A percentile compares a stretch with the other conserved stretches of the same genome.
These are phyloP conservation scores for Sporothrix variecibatus DNA, from an alignment of 2,329 filamentous ascomycete species.

Conservation along the genomic window DNA sequence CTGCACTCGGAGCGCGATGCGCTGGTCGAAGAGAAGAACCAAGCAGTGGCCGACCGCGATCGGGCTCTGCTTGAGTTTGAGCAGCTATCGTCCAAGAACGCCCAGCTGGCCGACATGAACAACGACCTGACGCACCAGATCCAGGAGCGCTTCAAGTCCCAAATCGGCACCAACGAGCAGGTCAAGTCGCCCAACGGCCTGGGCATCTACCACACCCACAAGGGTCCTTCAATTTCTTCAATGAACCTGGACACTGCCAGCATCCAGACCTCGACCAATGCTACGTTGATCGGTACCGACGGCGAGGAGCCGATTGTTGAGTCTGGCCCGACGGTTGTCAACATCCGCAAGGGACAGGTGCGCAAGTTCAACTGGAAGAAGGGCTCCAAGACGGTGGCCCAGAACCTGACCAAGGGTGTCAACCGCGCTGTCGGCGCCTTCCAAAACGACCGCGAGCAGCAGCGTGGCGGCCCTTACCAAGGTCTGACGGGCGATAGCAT, in stretches of 20 bases:
- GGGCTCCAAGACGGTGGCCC: slow-evolving; percentile 88
- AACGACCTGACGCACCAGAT: slow-evolving; percentile 94
- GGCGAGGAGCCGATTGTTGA: slow-evolving; percentile 68
- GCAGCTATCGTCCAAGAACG: slow-evolving; percentile 90
- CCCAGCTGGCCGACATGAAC: slow-evolving; percentile 91
- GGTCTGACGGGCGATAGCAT: slow-evolving; percentile 63
- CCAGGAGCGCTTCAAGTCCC: slow-evolving; percentile 87
- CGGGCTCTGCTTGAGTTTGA: slow-evolving; percentile 95
- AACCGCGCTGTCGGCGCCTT: slow-evolving; percentile 84
- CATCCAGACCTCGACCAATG: slow-evolving; percentile 55
- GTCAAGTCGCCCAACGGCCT: slow-evolving; percentile 52
- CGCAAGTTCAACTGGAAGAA: slow-evolving; percentile 99
- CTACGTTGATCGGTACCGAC: slow-evolving; percentile 62
- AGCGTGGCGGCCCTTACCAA: slow-evolving; percentile 50
- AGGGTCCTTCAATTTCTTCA: slow-evolving; percentile 53
- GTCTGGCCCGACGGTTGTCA: slow-evolving; percentile 86
- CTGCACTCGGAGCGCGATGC: slow-evolving; percentile 74
- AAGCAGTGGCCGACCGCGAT: slow-evolving; percentile 81
- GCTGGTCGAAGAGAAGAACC: slow-evolving; percentile 80
- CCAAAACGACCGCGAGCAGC: slow-evolving; percentile 57
- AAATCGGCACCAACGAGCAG: slow-evolving; percentile 52
- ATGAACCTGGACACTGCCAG: slow-evolving; percentile 56
- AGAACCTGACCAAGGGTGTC: slow-evolving; percentile 90
- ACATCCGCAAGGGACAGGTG: slow-evolving; percentile 88
- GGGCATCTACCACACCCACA: slow-evolving; percentile 57